Evolutionary conservation across 1,284 basidiomycete genomes (phyloP).

Genomic region (Cryptococcus depauperatus): DNA sequence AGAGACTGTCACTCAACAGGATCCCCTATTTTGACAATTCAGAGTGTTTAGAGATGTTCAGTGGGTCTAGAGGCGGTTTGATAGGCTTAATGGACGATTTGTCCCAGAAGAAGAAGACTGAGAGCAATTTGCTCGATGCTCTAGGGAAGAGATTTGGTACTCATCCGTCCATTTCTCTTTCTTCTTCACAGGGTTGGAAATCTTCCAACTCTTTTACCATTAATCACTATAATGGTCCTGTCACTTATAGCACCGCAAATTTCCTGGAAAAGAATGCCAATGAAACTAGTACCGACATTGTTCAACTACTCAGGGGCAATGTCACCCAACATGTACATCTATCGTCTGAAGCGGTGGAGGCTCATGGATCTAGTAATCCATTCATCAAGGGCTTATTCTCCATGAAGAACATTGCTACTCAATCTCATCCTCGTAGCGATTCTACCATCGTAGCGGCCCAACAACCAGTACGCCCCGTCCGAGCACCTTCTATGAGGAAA

Average conservation of each 20-base stretch:
- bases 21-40: conserved; percentile 79
- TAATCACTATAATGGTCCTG: conserved; percentile 82
- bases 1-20: conserved; percentile 62
- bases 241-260: conserved; percentile 81
- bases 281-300: conserved; percentile 84
- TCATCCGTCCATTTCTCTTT: conserved; percentile 79
- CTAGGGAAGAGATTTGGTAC: conserved; percentile 91
- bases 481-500: conserved; percentile 75
- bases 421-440: conserved; percentile 82
- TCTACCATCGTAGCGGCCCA: conserved; percentile 91
- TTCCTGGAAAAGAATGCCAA: conserved; percentile 87
- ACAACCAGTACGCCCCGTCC: conserved; percentile 85
- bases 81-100: conserved; percentile 98
- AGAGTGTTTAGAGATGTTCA: conserved; percentile 78
- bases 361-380: conserved; percentile 70
- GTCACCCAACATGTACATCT: conserved; percentile 16
- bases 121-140: conserved; percentile 88
- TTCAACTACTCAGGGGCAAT: conserved; percentile 70
- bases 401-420: conserved; percentile 75
- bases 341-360: conserved; percentile 45
- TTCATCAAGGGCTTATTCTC: conserved; percentile 89
- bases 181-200: conserved; percentile 67
- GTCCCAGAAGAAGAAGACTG: conserved; percentile 81
- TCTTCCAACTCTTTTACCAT: conserved; percentile 63
- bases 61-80: conserved; percentile 80